Evolutionary conservation across 192 early-diverging fungal species (phyloP).

Genomic region (Chytriomyces sp.): DNA sequence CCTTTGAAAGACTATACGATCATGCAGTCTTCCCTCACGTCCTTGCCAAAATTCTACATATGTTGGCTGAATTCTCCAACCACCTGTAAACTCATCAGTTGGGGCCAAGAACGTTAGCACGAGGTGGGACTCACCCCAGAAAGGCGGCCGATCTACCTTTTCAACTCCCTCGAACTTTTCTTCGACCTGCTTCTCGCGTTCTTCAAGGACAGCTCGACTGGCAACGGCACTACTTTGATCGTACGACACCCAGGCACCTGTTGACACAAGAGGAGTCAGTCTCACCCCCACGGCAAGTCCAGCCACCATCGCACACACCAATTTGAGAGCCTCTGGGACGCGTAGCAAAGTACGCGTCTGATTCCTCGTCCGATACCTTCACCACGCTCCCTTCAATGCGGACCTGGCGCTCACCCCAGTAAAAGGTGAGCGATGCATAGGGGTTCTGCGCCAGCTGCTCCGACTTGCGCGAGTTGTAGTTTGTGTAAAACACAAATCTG

Average conservation of each 20-base stretch:
- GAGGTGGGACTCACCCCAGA: constrained; percentile 44
- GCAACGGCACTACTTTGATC: constrained; percentile 27
- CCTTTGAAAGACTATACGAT: constrained; percentile 16
- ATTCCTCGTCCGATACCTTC: constrained; percentile 31
- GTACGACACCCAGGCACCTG: constrained; percentile 54
- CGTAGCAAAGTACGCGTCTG: constrained; percentile 52
- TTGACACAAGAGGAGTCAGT: neutral
- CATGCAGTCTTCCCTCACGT: constrained; percentile 19
- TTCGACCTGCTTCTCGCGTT: constrained; percentile 16
- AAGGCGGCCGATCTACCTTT: constrained; percentile 42
- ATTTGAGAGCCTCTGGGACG: constrained; percentile 38
- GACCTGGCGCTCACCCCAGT: constrained; percentile 52
- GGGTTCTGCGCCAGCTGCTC: constrained; percentile 46
- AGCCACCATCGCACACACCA: neutral
- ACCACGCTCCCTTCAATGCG: constrained; percentile 53
- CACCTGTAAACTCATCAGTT: constrained; percentile 5
- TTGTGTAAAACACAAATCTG: constrained; percentile 59
- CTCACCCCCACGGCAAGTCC: neutral
- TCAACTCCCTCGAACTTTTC: constrained; percentile 34
- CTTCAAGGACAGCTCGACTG: constrained; percentile 41
- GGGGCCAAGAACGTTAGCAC: neutral
- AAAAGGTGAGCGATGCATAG: constrained; percentile 48
- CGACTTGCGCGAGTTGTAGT: constrained; percentile 55
- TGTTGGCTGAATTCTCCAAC: constrained; percentile 48
- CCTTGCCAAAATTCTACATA: constrained; percentile 62